Evolutionary conservation across 2,329 filamentous ascomycete genomes (phyloP).

Genomic region (Calonectria pseudoturangicola): DNA sequence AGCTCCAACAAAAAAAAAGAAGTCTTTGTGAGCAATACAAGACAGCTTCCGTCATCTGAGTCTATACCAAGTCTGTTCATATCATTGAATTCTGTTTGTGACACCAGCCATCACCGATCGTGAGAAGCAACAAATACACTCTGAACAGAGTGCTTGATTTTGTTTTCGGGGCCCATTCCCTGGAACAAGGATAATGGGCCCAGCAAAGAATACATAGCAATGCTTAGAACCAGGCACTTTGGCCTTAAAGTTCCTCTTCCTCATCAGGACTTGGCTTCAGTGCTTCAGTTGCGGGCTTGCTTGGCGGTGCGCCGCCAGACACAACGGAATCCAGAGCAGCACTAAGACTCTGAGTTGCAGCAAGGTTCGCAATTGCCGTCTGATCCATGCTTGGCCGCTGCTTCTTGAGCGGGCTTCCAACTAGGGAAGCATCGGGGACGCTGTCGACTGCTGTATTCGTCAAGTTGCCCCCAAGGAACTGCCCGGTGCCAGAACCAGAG

Average conservation of each 20-base stretch:
- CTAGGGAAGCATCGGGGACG: constrained; percentile 61
- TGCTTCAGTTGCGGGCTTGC: constrained; percentile 47
- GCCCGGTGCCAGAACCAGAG: constrained; percentile 41
- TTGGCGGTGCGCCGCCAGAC: constrained; percentile 49
- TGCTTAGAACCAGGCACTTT: constrained; percentile 17
- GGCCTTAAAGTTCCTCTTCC: constrained; percentile 63
- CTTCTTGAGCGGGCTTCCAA: constrained; percentile 86
- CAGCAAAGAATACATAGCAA: constrained; percentile 17
- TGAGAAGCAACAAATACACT: constrained; percentile 10
- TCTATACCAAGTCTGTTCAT: constrained; percentile 48
- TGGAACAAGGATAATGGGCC: constrained; percentile 2
- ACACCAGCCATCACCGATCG: constrained; percentile 32
- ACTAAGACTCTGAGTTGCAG: constrained; percentile 59
- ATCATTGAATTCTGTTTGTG: constrained; percentile 40
- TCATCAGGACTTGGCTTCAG: constrained; percentile 56
- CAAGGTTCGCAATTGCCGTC: constrained; percentile 47
- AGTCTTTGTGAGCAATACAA: constrained; percentile 23
- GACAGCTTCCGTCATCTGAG: constrained; percentile 35
- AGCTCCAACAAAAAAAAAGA: constrained; percentile 10
- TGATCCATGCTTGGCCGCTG: constrained; percentile 76
- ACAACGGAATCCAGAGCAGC: constrained; percentile 59
- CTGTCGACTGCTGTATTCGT: constrained; percentile 38
- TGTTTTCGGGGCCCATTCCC: constrained; percentile 2
- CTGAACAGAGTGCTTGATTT: background rate
- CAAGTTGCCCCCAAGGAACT: constrained; percentile 43